phyloP scores from a whole-genome alignment of 225 moss, liverwort and hornwort genomes.

The Lunularia cruciata region DNA sequence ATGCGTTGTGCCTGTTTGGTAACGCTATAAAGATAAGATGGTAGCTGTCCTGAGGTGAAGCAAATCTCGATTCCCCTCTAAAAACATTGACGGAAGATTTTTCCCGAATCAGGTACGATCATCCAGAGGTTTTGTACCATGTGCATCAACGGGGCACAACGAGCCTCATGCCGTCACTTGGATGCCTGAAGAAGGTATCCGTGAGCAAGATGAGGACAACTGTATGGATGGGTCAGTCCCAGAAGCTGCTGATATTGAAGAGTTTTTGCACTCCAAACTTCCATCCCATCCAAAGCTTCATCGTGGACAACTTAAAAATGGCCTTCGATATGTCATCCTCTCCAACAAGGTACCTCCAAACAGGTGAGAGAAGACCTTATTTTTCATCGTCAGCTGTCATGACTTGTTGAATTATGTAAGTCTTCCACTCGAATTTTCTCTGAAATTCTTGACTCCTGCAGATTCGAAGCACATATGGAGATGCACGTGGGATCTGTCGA shows the following conservation, averaged over 20 bases:
- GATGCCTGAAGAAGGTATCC: constrained; percentile 86
- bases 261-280: constrained; percentile 73
- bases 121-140: constrained; percentile 42
- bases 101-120: constrained; percentile 35
- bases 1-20: not conserved
- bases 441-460: constrained; percentile 30
- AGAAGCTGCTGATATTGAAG: constrained; percentile 55
- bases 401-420: not conserved
- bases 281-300: constrained; percentile 96
- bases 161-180: constrained; percentile 96
- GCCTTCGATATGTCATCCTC: constrained; percentile 87
- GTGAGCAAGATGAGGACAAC: constrained; percentile 60
- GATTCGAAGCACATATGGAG: constrained; percentile 99
- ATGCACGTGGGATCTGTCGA: constrained; percentile 99
- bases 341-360: constrained; percentile 97
- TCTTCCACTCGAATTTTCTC: not conserved
- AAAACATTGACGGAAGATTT: not conserved
- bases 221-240: constrained; percentile 51
- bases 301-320: constrained; percentile 76
- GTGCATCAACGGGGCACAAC: constrained; percentile 85
- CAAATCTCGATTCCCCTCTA: not conserved
- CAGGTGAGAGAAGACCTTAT: constrained; percentile 46
- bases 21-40: not conserved
- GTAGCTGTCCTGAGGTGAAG: not conserved
- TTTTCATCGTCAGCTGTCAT: not conserved